These are phyloP conservation scores for Periconia macrospinosa DNA, from an alignment of 2,329 filamentous ascomycete species.

Conservation along the genomic window DNA sequence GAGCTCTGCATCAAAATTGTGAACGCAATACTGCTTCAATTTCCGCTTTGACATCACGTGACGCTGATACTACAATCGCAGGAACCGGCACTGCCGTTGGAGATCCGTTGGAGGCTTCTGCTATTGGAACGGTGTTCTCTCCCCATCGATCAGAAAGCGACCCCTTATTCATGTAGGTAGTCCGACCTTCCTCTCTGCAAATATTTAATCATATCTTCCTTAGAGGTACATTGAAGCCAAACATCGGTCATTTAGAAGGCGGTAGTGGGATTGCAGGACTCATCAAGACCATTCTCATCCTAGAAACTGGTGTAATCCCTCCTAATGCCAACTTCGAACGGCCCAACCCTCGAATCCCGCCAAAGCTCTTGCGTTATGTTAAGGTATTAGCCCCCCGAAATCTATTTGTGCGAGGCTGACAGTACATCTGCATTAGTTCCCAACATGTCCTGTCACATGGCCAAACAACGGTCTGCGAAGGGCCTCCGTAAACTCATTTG, in stretches of 20 bases:
- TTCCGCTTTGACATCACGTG: too few species aligned
- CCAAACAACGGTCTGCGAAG: conserved; percentile 14
- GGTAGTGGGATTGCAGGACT: conserved; percentile 21
- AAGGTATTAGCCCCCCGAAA: neutral
- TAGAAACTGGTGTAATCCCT: conserved; percentile 38
- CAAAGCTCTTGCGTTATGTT: conserved; percentile 11
- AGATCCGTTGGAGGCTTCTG: conserved; percentile 25
- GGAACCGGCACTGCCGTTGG: conserved; percentile 58
- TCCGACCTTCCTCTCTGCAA: too few species aligned
- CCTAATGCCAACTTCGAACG: conserved; percentile 36
- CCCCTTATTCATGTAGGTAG: conserved; percentile 1
- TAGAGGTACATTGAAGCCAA: conserved; percentile 16
- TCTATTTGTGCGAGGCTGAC: too few species aligned
- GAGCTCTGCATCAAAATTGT: too few species aligned
- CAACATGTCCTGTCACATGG: too few species aligned
- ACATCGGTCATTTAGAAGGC: conserved; percentile 25
- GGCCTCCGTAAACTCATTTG: conserved; percentile 25
- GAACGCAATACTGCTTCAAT: too few species aligned
- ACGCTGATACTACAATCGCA: too few species aligned
- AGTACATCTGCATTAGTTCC: too few species aligned
- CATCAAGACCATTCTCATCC: conserved; percentile 23
- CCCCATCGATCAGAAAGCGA: neutral
- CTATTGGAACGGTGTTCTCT: conserved; percentile 15
- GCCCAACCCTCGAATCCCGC: conserved; percentile 33
- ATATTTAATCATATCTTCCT: too few species aligned